phyloP scores from a whole-genome alignment of 2,329 filamentous ascomycete genomes.

The Orbilia brochopaga region DNA sequence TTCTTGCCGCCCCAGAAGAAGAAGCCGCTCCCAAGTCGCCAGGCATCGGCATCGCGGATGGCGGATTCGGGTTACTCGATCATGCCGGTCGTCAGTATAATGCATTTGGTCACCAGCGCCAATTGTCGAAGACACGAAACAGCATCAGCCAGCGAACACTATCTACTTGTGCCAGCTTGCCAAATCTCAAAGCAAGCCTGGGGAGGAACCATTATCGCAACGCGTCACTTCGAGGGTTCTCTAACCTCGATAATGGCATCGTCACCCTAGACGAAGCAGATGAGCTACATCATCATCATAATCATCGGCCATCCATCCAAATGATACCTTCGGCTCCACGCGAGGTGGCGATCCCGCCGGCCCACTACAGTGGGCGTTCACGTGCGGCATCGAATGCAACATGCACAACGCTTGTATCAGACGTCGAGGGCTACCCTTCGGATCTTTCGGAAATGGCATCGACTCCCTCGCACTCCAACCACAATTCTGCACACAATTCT shows the following conservation, averaged over 20 bases:
- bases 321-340: constrained; percentile 34
- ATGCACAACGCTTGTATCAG: constrained; percentile 48
- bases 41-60: constrained; percentile 47
- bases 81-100: constrained; percentile 42
- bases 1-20: constrained; percentile 26
- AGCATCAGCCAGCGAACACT: constrained; percentile 27
- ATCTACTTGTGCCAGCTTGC: constrained; percentile 43
- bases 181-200: constrained; percentile 44
- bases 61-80: constrained; percentile 46
- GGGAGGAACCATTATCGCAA: constrained; percentile 45
- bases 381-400: constrained; percentile 51
- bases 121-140: constrained; percentile 44
- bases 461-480: constrained; percentile 44
- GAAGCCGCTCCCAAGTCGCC: constrained; percentile 1
- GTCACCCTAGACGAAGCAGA: constrained; percentile 44
- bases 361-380: constrained; percentile 48
- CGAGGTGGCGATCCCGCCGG: constrained; percentile 46
- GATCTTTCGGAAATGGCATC: constrained; percentile 47
- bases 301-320: constrained; percentile 15
- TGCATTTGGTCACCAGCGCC: constrained; percentile 40
- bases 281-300: constrained; percentile 25
- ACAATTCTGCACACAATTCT: constrained; percentile 49
- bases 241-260: constrained; percentile 43
- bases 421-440: constrained; percentile 44
- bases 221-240: constrained; percentile 35